phyloP scores from a whole-genome alignment of 108 stramenopile genomes.

The Mediolabrus comicus region DNA sequence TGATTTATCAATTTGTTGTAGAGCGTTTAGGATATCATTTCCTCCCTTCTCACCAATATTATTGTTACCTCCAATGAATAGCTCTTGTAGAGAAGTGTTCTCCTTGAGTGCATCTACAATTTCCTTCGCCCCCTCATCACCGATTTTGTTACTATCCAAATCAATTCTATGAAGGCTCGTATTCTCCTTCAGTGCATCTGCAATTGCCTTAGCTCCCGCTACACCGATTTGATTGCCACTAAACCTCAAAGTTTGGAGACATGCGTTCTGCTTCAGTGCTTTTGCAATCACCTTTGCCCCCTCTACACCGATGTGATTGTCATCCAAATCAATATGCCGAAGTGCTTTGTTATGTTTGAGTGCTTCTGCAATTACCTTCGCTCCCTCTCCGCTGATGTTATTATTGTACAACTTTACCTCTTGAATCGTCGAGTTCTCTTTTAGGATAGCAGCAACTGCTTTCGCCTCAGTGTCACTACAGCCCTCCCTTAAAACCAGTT shows the following conservation, averaged over 20 bases:
- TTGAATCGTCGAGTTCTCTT: background rate
- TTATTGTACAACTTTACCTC: constrained; percentile 1
- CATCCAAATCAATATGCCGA: background rate
- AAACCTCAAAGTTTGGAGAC: background rate
- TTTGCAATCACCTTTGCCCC: background rate
- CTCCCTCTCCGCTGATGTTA: constrained; percentile 30
- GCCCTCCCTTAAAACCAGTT: too few relatives aligned
- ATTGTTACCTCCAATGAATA: too few relatives aligned
- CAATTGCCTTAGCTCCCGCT: background rate
- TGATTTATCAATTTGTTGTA: too few relatives aligned
- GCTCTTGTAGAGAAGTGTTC: too few relatives aligned
- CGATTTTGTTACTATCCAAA: too few relatives aligned
- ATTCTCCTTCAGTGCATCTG: too few relatives aligned
- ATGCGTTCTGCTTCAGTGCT: background rate
- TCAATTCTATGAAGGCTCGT: too few relatives aligned
- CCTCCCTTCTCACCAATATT: too few relatives aligned
- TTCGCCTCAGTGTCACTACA: too few relatives aligned
- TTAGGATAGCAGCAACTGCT: background rate
- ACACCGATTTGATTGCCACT: background rate
- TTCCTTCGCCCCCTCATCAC: too few relatives aligned
- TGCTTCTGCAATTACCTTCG: background rate
- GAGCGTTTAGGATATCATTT: too few relatives aligned
- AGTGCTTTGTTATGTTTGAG: background rate
- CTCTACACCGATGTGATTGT: background rate
- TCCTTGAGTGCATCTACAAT: too few relatives aligned